Percentiles rank a stretch among this genome's conserved stretches.
phyloP scores from a whole-genome alignment of 352 stramenopile species.

The Pythium rishiriense region DNA sequence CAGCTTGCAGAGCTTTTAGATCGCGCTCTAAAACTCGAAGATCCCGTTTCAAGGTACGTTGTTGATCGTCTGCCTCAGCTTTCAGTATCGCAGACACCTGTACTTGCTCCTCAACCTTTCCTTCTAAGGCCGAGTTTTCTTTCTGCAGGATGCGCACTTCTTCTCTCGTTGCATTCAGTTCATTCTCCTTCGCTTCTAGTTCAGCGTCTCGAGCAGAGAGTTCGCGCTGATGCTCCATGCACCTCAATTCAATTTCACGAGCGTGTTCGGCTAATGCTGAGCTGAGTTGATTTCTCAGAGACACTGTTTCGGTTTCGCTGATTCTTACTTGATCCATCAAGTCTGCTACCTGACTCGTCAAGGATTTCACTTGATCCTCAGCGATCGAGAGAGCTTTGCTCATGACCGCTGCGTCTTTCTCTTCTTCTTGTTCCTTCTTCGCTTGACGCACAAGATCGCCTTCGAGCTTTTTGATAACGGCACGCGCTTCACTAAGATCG shows the following conservation, averaged over 20 bases:
- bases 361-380: constrained; percentile 23
- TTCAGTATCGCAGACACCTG: constrained; percentile 23
- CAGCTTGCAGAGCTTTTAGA: constrained; percentile 48
- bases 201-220: constrained; percentile 16
- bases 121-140: constrained; percentile 11
- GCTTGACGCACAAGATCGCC: constrained; percentile 16
- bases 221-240: neutral
- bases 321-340: neutral
- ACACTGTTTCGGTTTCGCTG: neutral
- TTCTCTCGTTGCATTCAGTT: constrained; percentile 1
- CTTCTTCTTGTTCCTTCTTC: constrained; percentile 28
- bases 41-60: constrained; percentile 54
- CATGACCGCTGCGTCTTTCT: constrained; percentile 13
- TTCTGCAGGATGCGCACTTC: neutral
- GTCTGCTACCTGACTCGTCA: constrained; percentile 8
- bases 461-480: constrained; percentile 23
- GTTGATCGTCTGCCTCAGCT: constrained; percentile 53
- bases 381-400: constrained; percentile 23
- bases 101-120: constrained; percentile 17
- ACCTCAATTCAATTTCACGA: neutral
- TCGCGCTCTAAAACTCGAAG: constrained; percentile 61
- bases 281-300: neutral
- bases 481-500: constrained; percentile 8
- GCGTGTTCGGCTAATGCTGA: neutral
- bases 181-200: neutral